phyloP scores from a whole-genome alignment of 2,329 filamentous ascomycete species.

The Microthyrium microscopicum region DNA sequence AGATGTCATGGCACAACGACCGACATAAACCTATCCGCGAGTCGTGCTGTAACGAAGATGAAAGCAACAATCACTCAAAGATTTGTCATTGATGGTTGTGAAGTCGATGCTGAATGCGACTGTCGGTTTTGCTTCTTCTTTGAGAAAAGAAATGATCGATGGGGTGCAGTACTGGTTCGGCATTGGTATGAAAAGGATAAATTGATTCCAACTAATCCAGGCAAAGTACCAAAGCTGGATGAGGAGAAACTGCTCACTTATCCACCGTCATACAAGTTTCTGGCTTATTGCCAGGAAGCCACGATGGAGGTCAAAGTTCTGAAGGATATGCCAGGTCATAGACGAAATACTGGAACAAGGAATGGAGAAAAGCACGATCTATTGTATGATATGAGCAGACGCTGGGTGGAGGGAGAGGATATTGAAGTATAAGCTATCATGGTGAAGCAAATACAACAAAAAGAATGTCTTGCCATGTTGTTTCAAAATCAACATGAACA shows the following conservation, averaged over 20 bases:
- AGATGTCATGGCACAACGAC: slow-evolving; percentile 26
- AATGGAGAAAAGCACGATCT: no score
- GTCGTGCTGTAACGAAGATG: slow-evolving; percentile 31
- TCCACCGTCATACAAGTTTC: neutral
- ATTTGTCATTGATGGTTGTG: slow-evolving; percentile 24
- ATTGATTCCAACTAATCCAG: neutral
- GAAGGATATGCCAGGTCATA: no score
- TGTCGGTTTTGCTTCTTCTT: slow-evolving; percentile 18
- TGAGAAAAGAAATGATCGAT: slow-evolving; percentile 19
- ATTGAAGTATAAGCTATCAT: no score
- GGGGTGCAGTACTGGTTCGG: neutral
- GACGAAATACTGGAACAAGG: no score
- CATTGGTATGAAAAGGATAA: neutral
- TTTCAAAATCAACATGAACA: no score
- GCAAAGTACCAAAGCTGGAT: neutral
- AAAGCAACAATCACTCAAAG: slow-evolving; percentile 35
- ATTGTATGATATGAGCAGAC: no score
- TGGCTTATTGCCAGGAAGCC: no score
- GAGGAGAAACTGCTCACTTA: neutral
- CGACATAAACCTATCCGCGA: slow-evolving; percentile 24
- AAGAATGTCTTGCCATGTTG: no score
- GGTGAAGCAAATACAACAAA: no score
- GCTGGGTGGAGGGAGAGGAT: no score
- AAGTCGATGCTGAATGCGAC: slow-evolving; percentile 31
- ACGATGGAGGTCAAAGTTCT: no score